phyloP scores from a whole-genome alignment of 306 rosid genomes.

The Quercus suber region DNA sequence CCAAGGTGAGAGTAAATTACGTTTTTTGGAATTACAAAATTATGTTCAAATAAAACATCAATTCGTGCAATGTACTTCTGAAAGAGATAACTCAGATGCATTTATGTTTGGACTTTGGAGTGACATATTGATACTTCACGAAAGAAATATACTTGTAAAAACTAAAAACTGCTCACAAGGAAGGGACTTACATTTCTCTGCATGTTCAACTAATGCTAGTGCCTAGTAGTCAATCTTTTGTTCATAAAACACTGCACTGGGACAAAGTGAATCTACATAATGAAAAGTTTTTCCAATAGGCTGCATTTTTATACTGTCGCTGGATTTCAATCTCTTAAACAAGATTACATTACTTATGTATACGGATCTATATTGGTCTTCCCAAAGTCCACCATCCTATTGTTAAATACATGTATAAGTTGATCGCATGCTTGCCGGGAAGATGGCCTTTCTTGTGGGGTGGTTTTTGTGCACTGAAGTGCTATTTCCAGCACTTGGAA shows the following conservation, averaged over 20 bases:
- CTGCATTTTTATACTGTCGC: background rate
- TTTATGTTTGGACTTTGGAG: too few species aligned
- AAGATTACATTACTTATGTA: conserved; percentile 4
- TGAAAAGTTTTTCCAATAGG: background rate
- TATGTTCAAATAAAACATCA: background rate
- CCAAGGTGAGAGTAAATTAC: background rate
- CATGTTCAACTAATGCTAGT: background rate
- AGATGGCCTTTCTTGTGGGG: conserved; percentile 76
- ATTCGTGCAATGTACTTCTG: background rate
- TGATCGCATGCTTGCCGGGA: conserved; percentile 72
- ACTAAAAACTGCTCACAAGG: background rate
- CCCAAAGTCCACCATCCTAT: conserved; percentile 39
- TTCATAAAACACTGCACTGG: background rate
- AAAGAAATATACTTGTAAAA: too few species aligned
- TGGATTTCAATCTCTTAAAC: conserved; percentile 10
- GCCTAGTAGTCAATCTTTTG: background rate
- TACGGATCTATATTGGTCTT: conserved; percentile 38
- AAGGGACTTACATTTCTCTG: background rate
- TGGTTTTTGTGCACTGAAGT: conserved; percentile 74
- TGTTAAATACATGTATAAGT: conserved; percentile 57
- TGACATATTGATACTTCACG: too few species aligned
- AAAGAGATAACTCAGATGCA: too few species aligned
- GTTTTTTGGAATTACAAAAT: background rate
- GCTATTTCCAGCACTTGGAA: conserved; percentile 88
- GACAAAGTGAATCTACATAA: background rate